Conservation (phyloP, 306 rosid genomes). For the Glycine latifolia region DNA sequence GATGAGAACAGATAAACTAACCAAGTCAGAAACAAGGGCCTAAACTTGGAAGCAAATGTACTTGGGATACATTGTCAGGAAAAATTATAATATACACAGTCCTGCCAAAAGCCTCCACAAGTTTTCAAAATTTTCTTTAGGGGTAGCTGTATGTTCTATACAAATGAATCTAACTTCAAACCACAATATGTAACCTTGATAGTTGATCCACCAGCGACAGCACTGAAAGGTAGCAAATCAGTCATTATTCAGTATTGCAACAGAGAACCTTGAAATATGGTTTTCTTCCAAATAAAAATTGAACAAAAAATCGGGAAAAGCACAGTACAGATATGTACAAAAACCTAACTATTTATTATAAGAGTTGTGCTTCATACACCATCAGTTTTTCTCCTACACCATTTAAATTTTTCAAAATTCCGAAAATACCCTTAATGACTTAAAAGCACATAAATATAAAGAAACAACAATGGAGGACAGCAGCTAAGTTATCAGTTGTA, state of each 20-base stretch:
- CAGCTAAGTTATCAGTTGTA: too few species aligned
- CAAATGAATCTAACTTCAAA: constrained; percentile 56
- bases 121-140: constrained; percentile 67
- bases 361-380: too few species aligned
- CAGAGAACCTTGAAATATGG: not conserved
- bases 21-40: constrained; percentile 92
- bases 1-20: constrained; percentile 85
- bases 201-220: constrained; percentile 53
- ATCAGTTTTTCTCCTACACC: too few species aligned
- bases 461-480: too few species aligned
- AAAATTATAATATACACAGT: constrained; percentile 89
- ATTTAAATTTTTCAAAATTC: too few species aligned
- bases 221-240: constrained; percentile 58
- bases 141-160: constrained; percentile 61
- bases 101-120: constrained; percentile 93
- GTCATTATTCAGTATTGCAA: constrained; percentile 19
- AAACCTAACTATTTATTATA: not conserved
- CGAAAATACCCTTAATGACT: too few species aligned
- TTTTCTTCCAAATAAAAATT: not conserved
- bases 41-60: constrained; percentile 88
- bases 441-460: too few species aligned
- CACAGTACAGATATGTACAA: not conserved
- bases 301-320: not conserved
- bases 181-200: constrained; percentile 48
- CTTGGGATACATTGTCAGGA: constrained; percentile 88